These are phyloP conservation scores for Cercospora sp. DNA, from an alignment of 2,329 filamentous ascomycete genomes.

Conservation along the genomic window DNA sequence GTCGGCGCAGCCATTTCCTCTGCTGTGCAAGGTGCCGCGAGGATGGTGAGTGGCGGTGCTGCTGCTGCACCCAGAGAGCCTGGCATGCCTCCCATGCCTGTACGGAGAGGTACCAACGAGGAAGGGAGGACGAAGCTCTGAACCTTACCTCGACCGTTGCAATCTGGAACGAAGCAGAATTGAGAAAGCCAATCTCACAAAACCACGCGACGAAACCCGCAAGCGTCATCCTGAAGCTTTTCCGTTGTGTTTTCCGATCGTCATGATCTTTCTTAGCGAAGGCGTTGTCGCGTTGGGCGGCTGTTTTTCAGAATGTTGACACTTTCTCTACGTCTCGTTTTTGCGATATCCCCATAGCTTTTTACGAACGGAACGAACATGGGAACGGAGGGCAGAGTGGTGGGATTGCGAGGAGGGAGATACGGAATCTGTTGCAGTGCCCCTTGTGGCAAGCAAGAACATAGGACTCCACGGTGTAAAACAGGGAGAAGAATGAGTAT, in stretches of 20 bases:
- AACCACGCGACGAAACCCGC: neutral
- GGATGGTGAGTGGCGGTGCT: slow-evolving; percentile 29
- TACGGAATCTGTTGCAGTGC: neutral
- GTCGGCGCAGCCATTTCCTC: slow-evolving; percentile 35
- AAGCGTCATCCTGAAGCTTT: neutral
- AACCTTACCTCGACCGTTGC: slow-evolving; percentile 6
- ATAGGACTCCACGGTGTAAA: neutral
- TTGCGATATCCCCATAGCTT: neutral
- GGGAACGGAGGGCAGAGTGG: neutral
- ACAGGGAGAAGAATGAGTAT: neutral
- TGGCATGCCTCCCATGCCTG: slow-evolving; percentile 20
- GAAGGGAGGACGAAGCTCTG: slow-evolving; percentile 43
- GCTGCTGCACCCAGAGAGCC: slow-evolving; percentile 11
- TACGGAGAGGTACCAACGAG: slow-evolving; percentile 38
- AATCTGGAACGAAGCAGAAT: neutral
- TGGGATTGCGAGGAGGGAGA: neutral
- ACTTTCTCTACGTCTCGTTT: neutral
- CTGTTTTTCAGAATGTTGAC: neutral
- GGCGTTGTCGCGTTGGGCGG: neutral
- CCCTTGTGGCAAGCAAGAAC: neutral
- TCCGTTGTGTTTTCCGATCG: neutral
- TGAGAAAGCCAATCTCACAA: neutral
- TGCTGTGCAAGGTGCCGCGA: slow-evolving; percentile 35
- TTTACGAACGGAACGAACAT: neutral
- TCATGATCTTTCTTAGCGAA: slow-evolving; percentile 3